Evolutionary conservation across 2,329 filamentous ascomycete species (phyloP), one percentile per base, ranked within the genome.

Genomic region (Penicillium sp.): DNA sequence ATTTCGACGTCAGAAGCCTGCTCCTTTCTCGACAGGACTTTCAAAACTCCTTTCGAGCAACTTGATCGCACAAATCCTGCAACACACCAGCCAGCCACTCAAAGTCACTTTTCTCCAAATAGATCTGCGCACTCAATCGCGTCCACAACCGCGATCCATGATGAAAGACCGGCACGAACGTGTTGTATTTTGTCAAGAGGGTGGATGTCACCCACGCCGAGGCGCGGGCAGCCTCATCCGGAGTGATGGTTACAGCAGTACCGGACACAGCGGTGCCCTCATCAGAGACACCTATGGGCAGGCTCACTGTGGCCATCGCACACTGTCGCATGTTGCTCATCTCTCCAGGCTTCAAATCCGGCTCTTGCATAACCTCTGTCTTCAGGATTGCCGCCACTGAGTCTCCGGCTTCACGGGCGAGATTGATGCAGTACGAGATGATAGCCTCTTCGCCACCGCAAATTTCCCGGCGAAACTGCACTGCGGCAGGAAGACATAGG

Each of bases 21-120:
- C 7, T 25, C 4, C 25, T 9, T 12, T 2, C 13, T 11, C 2
- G 7, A 25, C 12, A 13, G 7, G 13, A 9, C 33, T 37, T 24
- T 34, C 7, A 29, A 39, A 51, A 51, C 45, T 77, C 76, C 4
- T 72, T 73, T 40, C 66, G 69, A 38, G 68, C 70, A 29, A 78
- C 76, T 55, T 76, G 69, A 37, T 73, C 72, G 59, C 78, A 82
- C 4, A 86, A 56, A 32, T 73, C 70, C 62, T 79, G 78, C 59
- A 93, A 66, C 7, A 78, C 71, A 43, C 73, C 63, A 0, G 76
- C 87, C 4, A 78, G 77, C 79, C 80, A 87, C 63, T 85, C 80
- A 62, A 93, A 95, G 66, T 96, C 90, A 9, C 76, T 75, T 54
- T 84, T 65, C 26, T 88, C 88, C n/a, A 96, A 69, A 64, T 93